A percentile compares a stretch with the other conserved stretches of the same genome.
These are phyloP conservation scores for Acacia crassicarpa DNA, from an alignment of 306 rosid species.

Conservation along the genomic window DNA sequence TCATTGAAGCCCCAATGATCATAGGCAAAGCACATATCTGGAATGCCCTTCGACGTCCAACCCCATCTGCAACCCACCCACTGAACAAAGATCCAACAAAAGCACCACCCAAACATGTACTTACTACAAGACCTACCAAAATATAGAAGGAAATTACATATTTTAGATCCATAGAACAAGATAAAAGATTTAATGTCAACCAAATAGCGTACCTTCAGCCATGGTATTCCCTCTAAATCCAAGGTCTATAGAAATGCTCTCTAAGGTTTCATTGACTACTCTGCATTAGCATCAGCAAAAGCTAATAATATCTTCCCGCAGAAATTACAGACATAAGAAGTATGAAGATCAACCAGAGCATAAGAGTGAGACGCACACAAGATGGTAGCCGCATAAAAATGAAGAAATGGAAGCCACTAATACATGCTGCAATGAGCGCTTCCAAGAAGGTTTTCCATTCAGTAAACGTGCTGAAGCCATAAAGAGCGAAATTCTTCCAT, in stretches of 20 bases:
- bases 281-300: constrained; percentile 48
- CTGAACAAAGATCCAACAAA: constrained; percentile 79
- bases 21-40: constrained; percentile 89
- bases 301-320: constrained; percentile 19
- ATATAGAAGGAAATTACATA: background rate
- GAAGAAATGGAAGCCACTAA: constrained; percentile 74
- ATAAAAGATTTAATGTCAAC: constrained; percentile 7
- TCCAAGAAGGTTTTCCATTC: constrained; percentile 67
- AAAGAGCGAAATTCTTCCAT: constrained; percentile 30
- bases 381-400: constrained; percentile 81
- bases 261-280: constrained; percentile 85
- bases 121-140: constrained; percentile 81
- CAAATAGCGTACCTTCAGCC: constrained; percentile 65
- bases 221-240: constrained; percentile 74
- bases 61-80: constrained; percentile 78
- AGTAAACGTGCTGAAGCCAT: constrained; percentile 38
- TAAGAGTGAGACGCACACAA: constrained; percentile 52
- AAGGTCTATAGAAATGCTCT: constrained; percentile 79
- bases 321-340: background rate
- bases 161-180: constrained; percentile 23
- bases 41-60: constrained; percentile 84
- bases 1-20: constrained; percentile 80
- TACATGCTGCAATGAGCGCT: constrained; percentile 60
- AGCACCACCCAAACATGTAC: constrained; percentile 84
- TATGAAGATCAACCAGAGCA: constrained; percentile 29